Conservation (phyloP, 2,329 filamentous ascomycete species). For the Diaporthe humulicola region DNA sequence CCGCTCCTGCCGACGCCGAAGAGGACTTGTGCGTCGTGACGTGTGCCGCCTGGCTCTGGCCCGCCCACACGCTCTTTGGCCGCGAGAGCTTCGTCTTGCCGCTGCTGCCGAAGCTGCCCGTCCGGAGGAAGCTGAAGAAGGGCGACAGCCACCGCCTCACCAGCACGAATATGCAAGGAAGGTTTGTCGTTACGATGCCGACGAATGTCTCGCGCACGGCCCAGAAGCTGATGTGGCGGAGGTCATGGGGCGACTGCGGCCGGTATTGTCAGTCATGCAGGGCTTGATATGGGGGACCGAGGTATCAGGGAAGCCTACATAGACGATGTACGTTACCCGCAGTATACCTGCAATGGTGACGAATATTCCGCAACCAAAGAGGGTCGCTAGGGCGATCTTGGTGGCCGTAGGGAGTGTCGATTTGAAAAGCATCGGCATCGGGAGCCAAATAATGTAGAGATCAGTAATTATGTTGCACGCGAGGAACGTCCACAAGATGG, state of each 20-base stretch:
- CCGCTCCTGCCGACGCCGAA: not conserved
- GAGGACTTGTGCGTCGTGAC: not conserved
- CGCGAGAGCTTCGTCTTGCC: constrained; percentile 19
- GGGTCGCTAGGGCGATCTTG: constrained; percentile 53
- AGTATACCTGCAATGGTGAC: constrained; percentile 55
- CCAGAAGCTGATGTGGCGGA: constrained; percentile 53
- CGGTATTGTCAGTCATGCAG: not conserved
- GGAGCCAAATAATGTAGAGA: constrained; percentile 70
- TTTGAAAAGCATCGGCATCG: constrained; percentile 64
- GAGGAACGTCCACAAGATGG: constrained; percentile 57
- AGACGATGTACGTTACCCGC: constrained; percentile 52
- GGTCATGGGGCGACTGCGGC: constrained; percentile 47
- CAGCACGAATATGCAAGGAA: constrained; percentile 57
- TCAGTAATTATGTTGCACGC: constrained; percentile 66
- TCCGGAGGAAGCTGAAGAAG: not conserved
- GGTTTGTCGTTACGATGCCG: constrained; percentile 58
- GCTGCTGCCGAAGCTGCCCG: constrained; percentile 21
- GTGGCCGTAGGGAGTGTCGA: constrained; percentile 52
- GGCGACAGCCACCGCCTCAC: constrained; percentile 31
- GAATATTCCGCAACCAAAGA: constrained; percentile 56
- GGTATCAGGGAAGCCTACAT: not conserved
- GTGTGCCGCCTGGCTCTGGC: not conserved
- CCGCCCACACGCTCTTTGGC: constrained; percentile 20
- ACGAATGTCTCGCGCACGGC: constrained; percentile 59
- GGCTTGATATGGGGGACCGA: no score